Conservation (phyloP, 495 filamentous ascomycete genomes). For the Neurospora discreta region DNA sequence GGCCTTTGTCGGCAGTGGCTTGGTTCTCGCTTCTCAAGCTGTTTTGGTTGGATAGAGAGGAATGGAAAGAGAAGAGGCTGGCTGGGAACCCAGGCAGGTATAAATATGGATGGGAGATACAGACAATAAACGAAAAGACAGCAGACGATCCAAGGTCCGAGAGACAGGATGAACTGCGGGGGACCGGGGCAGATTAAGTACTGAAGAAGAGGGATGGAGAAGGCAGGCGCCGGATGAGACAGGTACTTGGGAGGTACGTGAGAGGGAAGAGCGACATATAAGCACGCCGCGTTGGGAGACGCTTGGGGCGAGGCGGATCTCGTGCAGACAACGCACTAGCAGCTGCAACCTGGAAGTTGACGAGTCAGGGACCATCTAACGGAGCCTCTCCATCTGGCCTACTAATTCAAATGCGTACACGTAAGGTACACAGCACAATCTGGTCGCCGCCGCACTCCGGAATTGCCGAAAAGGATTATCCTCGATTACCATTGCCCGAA, state of each 20-base stretch:
- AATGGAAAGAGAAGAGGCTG: not conserved
- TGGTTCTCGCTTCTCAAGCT: not conserved
- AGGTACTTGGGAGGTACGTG: not conserved
- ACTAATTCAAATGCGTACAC: not conserved
- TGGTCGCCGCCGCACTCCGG: not conserved
- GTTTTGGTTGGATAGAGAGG: not conserved
- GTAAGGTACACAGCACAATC: not conserved
- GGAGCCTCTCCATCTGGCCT: not conserved
- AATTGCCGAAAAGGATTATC: not conserved
- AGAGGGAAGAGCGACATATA: not conserved
- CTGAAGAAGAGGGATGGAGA: not conserved
- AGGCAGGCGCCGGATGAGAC: not conserved
- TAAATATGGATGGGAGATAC: not conserved
- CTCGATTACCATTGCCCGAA: not conserved
- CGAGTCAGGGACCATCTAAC: not conserved
- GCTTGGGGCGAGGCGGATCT: not conserved
- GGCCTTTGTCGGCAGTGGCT: not conserved
- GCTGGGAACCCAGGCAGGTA: not conserved
- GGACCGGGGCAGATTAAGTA: not conserved
- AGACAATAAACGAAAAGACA: not conserved
- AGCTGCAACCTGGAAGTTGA: not conserved
- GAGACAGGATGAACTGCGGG: not conserved
- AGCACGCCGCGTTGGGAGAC: not conserved
- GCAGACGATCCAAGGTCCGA: not conserved
- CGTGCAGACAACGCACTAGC: not conserved